These are phyloP conservation scores for Gracilariopsis chorda DNA, from an alignment of 23 red algal species.

Conservation along the genomic window DNA sequence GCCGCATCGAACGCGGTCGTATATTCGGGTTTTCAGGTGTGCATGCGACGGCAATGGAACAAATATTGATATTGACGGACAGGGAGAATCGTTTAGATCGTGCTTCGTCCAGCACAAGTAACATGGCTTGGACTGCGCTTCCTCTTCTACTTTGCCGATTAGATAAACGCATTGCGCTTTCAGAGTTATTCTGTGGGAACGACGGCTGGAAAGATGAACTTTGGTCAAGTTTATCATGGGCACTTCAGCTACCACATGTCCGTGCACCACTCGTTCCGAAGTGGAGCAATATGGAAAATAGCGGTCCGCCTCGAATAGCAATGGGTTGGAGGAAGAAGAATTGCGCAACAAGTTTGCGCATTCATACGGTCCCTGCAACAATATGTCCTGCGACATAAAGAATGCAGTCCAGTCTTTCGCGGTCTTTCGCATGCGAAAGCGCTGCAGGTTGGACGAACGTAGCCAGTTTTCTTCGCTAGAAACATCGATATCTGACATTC, in stretches of 20 bases:
- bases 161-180: background rate
- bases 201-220: background rate
- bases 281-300: background rate
- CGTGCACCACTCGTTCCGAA: background rate
- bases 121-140: background rate
- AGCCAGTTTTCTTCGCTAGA: background rate
- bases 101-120: background rate
- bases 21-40: background rate
- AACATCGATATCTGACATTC: background rate
- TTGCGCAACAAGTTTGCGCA: background rate
- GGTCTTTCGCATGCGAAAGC: background rate
- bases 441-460: background rate
- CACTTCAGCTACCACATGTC: background rate
- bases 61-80: background rate
- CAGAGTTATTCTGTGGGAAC: background rate
- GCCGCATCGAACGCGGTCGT: background rate
- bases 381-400: background rate
- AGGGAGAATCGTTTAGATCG: background rate
- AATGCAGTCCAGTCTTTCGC: background rate
- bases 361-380: background rate
- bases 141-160: background rate
- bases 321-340: background rate
- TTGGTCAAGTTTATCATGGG: background rate
- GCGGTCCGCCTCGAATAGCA: background rate
- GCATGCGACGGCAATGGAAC: background rate